Base-by-base conservation (phyloP, 768 basidiomycete species). In the Kwoniella sp. region DNA sequence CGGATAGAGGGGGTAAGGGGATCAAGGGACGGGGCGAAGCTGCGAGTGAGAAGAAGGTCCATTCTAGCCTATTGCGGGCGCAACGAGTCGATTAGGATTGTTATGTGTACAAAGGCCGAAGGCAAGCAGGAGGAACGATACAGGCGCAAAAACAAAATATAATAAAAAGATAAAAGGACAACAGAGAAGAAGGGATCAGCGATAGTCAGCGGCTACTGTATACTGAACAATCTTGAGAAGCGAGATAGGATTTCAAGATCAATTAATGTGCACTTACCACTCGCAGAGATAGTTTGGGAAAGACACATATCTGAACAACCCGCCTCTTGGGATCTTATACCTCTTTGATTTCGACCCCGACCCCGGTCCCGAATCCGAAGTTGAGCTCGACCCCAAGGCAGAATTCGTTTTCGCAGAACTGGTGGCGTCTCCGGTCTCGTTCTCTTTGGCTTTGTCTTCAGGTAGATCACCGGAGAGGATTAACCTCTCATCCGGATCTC, bases 211-310 rank as follows among this genome's bases (percentile, higher is more conserved):
- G n/a, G n/a, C n/a, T n/a, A n/a, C n/a, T n/a, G n/a, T n/a, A n/a
- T n/a, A n/a, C n/a, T n/a, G n/a, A n/a, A n/a, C n/a, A n/a, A n/a
- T n/a, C n/a, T n/a, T n/a, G n/a, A n/a, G n/a, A n/a, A n/a, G n/a
- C n/a, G n/a, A n/a, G n/a, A n/a, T n/a, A n/a, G n/a, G n/a, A n/a
- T n/a, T n/a, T n/a, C n/a, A n/a, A n/a, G n/a, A n/a, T n/a, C n/a
- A n/a, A n/a, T n/a, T n/a, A n/a, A n/a, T n/a, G n/a, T n/a, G n/a
- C n/a, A n/a, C 77, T 55, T 36, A 79, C 78, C 95, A 98, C 77
- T 97, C 95, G 80, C 88, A 92, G 21, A 92, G 81, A 81, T 97
- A 98, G 79, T 96, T 92, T 10, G 95, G 95, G 81, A 88, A 95
- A 6, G 92, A 91, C 71, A 97, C 82, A 73, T 85, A 88, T 47